Conservation (phyloP, 805 yeast genomes). For the Candida ipomoeae region DNA sequence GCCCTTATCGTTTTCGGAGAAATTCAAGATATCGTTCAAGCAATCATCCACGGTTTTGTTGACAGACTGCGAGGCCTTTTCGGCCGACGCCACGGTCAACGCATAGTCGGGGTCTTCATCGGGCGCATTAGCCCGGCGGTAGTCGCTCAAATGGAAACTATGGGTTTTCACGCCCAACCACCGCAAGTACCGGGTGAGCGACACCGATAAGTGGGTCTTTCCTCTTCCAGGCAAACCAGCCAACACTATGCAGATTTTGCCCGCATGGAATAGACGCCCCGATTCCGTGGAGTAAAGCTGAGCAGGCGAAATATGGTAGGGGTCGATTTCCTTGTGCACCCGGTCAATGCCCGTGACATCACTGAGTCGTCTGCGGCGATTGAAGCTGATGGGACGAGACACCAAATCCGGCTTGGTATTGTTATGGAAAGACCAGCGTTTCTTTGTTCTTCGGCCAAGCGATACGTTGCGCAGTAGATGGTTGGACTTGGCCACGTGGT, state of each 20-base stretch:
- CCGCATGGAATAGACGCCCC: constrained; percentile 93
- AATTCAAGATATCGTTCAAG: constrained; percentile 61
- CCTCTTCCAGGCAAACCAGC: constrained; percentile 96
- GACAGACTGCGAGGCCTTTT: constrained; percentile 44
- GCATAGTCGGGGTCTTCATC: constrained; percentile 58
- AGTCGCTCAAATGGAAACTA: constrained; percentile 74
- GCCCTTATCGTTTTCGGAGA: constrained; percentile 73
- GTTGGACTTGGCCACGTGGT: constrained; percentile 32
- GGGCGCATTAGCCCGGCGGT: constrained; percentile 54
- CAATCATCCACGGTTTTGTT: constrained; percentile 59
- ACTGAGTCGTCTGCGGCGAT: constrained; percentile 32
- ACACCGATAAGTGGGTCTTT: constrained; percentile 87
- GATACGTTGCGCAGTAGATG: constrained; percentile 27
- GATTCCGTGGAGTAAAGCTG: constrained; percentile 90
- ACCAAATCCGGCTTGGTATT: constrained; percentile 35
- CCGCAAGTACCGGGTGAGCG: constrained; percentile 84
- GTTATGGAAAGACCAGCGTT: constrained; percentile 43
- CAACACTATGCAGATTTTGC: constrained; percentile 80
- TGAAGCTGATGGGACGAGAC: constrained; percentile 27
- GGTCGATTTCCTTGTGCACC: constrained; percentile 61
- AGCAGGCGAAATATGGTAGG: constrained; percentile 77
- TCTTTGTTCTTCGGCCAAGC: constrained; percentile 33
- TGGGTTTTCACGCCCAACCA: constrained; percentile 96
- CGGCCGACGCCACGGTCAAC: constrained; percentile 50
- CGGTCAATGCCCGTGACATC: constrained; percentile 46